A percentile compares a stretch with the other conserved stretches of the same genome.
Conservation (phyloP, 73 alveolate species). For the Paramecium primaurelia region DNA sequence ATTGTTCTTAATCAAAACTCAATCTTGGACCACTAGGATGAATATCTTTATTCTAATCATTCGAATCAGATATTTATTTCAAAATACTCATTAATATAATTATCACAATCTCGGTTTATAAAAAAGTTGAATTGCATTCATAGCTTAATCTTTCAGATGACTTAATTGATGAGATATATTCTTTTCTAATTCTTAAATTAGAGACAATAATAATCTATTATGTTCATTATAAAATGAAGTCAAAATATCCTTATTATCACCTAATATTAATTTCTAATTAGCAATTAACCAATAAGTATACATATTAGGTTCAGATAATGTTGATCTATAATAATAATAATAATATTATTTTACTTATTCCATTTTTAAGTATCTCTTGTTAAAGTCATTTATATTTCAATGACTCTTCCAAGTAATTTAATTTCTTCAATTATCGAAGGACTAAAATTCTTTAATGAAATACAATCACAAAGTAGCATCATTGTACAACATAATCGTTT, state of each 20-base stretch:
- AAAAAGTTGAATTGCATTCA: neutral
- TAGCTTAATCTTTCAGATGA: neutral
- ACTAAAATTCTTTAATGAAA: slow-evolving; percentile 38
- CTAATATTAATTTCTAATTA: neutral
- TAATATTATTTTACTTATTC: neutral
- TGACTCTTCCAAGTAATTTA: slow-evolving; percentile 45
- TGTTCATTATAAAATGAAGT: neutral
- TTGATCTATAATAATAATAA: neutral
- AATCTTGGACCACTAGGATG: neutral
- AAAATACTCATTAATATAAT: neutral
- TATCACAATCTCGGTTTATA: slow-evolving; percentile 8
- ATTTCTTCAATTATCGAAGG: slow-evolving; percentile 28
- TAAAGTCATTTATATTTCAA: slow-evolving; percentile 54
- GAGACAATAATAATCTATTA: neutral
- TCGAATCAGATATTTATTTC: neutral
- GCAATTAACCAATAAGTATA: slow-evolving; percentile 52
- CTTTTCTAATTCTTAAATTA: neutral
- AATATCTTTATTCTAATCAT: neutral
- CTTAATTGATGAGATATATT: neutral
- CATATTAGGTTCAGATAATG: slow-evolving; percentile 24
- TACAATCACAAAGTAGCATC: slow-evolving; percentile 63
- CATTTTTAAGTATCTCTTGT: slow-evolving; percentile 57
- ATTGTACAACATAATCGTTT: slow-evolving; percentile 59
- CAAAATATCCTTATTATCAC: neutral
- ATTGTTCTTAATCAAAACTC: neutral